Percentiles rank a stretch among this genome's conserved stretches.
phyloP scores from a whole-genome alignment of 1,284 basidiomycete species.

The Hortiboletus rubellus region DNA sequence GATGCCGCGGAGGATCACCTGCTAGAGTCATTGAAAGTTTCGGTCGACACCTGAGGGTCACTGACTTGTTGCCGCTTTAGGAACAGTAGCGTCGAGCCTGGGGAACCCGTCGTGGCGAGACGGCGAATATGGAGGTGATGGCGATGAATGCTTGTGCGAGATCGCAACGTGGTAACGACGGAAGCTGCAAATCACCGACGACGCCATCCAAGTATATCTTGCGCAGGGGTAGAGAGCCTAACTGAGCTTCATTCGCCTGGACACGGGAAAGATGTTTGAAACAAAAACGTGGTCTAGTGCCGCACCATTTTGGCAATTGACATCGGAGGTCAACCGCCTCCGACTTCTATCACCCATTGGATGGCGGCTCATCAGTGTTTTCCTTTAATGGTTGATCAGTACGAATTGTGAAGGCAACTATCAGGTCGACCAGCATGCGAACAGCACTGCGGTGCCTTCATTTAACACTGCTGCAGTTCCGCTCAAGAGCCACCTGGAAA shows the following conservation, averaged over 20 bases:
- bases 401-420: background rate
- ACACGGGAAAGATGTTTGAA: conserved; percentile 1
- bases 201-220: conserved; percentile 8
- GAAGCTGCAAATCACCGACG: conserved; percentile 24
- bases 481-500: too few relatives aligned
- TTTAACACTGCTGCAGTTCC: too few relatives aligned
- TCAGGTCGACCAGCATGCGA: background rate
- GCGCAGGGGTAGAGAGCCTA: background rate
- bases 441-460: background rate
- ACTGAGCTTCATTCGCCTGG: conserved; percentile 9
- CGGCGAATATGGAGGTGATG: background rate
- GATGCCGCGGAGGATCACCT: background rate
- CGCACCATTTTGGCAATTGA: conserved; percentile 13
- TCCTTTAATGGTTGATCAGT: conserved; percentile 2
- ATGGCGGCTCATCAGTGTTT: background rate
- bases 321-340: conserved; percentile 26
- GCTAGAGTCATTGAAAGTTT: background rate
- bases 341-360: conserved; percentile 22
- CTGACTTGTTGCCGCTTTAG: conserved; percentile 13
- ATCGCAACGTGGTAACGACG: conserved; percentile 20
- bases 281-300: background rate
- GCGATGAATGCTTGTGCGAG: background rate
- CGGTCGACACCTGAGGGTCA: background rate
- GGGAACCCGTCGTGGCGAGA: background rate
- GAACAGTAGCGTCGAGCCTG: background rate